phyloP scores from a whole-genome alignment of 352 stramenopile species.

The Pythium sp. region DNA sequence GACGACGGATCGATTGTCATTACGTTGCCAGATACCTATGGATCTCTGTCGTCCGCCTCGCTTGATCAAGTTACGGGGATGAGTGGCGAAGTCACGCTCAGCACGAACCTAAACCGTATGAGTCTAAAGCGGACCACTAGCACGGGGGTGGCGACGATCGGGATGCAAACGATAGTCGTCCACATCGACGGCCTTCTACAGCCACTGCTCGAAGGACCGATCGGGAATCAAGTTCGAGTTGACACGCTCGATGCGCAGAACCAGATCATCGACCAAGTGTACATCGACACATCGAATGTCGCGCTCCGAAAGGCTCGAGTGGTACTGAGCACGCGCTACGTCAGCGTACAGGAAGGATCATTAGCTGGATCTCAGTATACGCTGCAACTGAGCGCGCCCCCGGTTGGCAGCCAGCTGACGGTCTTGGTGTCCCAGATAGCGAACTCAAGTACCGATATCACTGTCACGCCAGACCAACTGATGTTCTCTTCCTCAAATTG shows the following conservation, averaged over 20 bases:
- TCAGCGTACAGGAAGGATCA: conserved; percentile 31
- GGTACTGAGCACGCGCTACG: conserved; percentile 26
- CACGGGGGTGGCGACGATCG: conserved; percentile 21
- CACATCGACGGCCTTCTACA: conserved; percentile 33
- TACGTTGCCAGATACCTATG: conserved; percentile 52
- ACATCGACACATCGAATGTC: conserved; percentile 32
- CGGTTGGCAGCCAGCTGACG: conserved; percentile 6
- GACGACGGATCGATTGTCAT: conserved; percentile 39
- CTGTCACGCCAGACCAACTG: conserved; percentile 29
- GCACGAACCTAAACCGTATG: conserved; percentile 22
- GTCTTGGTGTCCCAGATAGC: conserved; percentile 6
- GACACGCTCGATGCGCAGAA: conserved; percentile 42
- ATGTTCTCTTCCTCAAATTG: conserved; percentile 49
- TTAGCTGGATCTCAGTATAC: conserved; percentile 27
- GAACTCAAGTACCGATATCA: conserved; percentile 12
- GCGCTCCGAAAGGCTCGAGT: conserved; percentile 40
- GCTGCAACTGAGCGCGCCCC: conserved; percentile 42
- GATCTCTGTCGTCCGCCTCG: conserved; percentile 17
- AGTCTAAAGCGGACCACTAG: conserved; percentile 20
- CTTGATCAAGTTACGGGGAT: conserved; percentile 28
- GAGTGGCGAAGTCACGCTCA: conserved; percentile 25
- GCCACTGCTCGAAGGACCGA: conserved; percentile 49
- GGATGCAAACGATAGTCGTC: conserved; percentile 30
- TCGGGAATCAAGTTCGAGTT: conserved; percentile 42
- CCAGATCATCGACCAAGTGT: conserved; percentile 51